Base-by-base conservation (phyloP, 345 rosid species). In the Hirschfeldia incana region DNA sequence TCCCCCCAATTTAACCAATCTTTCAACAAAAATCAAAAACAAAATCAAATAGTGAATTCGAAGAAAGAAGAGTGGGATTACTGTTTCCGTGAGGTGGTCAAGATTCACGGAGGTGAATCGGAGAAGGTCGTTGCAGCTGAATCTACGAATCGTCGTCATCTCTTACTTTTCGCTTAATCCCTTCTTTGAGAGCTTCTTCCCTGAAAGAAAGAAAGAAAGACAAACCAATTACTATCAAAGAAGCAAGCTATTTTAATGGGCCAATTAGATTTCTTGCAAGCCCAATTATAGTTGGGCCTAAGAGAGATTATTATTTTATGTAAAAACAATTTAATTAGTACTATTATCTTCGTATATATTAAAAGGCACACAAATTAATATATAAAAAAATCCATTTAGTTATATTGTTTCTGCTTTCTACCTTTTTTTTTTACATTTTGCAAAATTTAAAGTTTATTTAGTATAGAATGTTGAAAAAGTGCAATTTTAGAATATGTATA, bases 71-170 rank as follows among this genome's bases (percentile, higher is more conserved):
- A 37, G 1, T 21, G 65, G 33, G 39, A 73, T 81, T 83, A 90
- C 99, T 1, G 98, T 95, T 84, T 91, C 99, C 0, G 99, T 95
- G 65, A 95, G 94, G 73, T 95, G 98, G 85, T 95, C 98, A 15
- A 95, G 85, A 77, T 91, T 95, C 37, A 95, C 94, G 4, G 93
- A 83, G 21, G 94, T 69, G 77, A 95, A 91, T 15, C 97, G 91
- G 15, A 93, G 98, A 67, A 93, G 98, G 63, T 95, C 97, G 81
- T 91, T 83, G 89, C 99, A 95, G 84, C 98, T 86, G 80, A 95
- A 95, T 72, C 98, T 86, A 28, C 92, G 89, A 6, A 93, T 90
- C 74, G 97, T 90, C 85, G 97, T 93, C 99, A 93, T 95, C 86
- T 95, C 86, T 67, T 60, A 1, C 9, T 74, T 72, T 32, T 33